Evolutionary conservation across 306 rosid genomes (phyloP).

Genomic region (Prunus padus): DNA sequence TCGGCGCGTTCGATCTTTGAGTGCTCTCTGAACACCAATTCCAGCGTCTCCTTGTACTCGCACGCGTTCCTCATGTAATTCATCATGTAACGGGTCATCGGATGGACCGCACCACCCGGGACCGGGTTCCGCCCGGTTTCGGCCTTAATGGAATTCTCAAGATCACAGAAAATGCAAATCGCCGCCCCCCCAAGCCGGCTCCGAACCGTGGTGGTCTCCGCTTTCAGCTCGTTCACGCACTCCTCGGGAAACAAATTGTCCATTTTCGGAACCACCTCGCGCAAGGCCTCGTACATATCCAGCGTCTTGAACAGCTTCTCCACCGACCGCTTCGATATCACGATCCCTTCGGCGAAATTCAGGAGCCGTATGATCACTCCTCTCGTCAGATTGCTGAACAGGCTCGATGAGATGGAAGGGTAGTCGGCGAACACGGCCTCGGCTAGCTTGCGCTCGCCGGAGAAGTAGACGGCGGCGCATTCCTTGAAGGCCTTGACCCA

Average conservation of each 20-base stretch:
- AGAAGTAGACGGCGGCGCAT: conserved; percentile 47
- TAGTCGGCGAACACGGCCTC: conserved; percentile 43
- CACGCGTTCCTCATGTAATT: conserved; percentile 71
- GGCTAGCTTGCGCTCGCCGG: conserved; percentile 42
- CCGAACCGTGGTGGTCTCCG: conserved; percentile 38
- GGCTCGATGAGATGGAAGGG: conserved; percentile 24
- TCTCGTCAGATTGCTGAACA: conserved; percentile 39
- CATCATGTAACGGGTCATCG: conserved; percentile 76
- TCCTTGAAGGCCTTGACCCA: conserved; percentile 60
- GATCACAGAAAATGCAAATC: conserved; percentile 57
- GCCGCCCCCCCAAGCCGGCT: conserved; percentile 37
- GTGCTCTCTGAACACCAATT: conserved; percentile 55
- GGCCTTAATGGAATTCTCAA: conserved; percentile 61
- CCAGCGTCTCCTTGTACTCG: conserved; percentile 66
- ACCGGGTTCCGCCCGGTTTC: conserved; percentile 59
- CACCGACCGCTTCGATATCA: conserved; percentile 45
- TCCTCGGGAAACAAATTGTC: conserved; percentile 23
- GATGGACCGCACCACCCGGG: conserved; percentile 73
- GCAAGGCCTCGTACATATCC: conserved; percentile 72
- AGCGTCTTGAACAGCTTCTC: conserved; percentile 76
- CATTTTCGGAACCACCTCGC: conserved; percentile 33
- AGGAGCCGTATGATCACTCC: conserved; percentile 45
- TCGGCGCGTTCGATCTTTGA: conserved; percentile 46
- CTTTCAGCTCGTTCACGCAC: conserved; percentile 31
- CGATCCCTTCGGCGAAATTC: conserved; percentile 59